Conservation (phyloP, 495 filamentous ascomycete genomes). For the Aspergillus panamensis region DNA sequence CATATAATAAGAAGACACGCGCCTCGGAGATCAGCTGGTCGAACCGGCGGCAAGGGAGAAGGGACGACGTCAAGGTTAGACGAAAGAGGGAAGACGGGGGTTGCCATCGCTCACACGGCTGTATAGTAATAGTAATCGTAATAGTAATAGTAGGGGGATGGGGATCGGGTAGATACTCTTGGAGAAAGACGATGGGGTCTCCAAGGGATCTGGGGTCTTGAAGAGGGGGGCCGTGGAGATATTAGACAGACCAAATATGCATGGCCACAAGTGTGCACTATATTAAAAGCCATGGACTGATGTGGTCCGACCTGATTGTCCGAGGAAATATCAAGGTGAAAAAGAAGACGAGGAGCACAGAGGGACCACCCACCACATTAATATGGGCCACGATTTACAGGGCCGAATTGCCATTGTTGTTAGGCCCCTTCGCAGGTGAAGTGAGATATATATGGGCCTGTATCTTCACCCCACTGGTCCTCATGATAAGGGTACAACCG, state of each 20-base stretch:
- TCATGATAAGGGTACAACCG: conserved; percentile 1
- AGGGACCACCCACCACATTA: neutral
- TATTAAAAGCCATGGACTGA: conserved; percentile 2
- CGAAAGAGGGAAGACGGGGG: neutral
- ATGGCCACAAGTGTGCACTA: conserved; percentile 6
- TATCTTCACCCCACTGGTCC: neutral
- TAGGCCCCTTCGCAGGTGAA: neutral
- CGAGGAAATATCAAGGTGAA: conserved; percentile 1
- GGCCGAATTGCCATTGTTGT: neutral
- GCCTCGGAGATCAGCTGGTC: neutral
- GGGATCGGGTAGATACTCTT: neutral
- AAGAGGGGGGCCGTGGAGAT: conserved; percentile 17
- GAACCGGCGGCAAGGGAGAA: neutral
- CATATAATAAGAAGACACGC: neutral
- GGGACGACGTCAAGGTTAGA: neutral
- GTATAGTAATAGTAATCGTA: neutral
- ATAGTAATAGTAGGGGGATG: too few species aligned
- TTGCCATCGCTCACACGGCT: neutral
- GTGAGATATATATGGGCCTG: conserved; percentile 11
- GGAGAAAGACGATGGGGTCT: neutral
- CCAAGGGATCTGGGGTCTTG: neutral
- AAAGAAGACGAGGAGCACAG: neutral
- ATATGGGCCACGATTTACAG: neutral
- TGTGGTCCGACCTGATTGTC: conserved; percentile 2
- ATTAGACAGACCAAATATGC: conserved; percentile 10